phyloP scores from a whole-genome alignment of 2,329 filamentous ascomycete species.

The Trichoderma koningii region DNA sequence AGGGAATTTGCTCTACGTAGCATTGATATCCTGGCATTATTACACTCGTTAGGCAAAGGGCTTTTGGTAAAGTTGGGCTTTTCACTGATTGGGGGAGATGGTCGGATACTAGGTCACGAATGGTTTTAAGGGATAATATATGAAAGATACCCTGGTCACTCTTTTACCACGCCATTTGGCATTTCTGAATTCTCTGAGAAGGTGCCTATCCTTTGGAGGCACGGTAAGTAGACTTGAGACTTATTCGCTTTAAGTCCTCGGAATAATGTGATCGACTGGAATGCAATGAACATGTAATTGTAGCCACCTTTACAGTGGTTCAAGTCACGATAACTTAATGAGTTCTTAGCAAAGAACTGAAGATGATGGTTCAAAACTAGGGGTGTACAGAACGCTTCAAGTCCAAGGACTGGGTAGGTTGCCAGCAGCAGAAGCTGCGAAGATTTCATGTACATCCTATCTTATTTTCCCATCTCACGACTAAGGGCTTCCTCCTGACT shows the following conservation, averaged over 20 bases:
- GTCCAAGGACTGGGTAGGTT: too few species aligned
- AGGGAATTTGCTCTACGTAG: background rate
- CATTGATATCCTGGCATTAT: background rate
- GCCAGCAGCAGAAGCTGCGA: too few species aligned
- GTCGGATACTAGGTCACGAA: background rate
- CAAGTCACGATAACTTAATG: too few species aligned
- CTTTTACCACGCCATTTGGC: background rate
- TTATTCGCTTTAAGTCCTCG: too few species aligned
- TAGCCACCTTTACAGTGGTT: too few species aligned
- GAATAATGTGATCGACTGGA: too few species aligned
- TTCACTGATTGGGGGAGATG: background rate
- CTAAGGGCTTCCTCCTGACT: background rate
- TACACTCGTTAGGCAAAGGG: constrained; percentile 3
- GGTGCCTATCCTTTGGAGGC: too few species aligned
- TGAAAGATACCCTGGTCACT: constrained; percentile 14
- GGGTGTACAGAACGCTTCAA: too few species aligned
- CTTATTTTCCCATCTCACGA: background rate
- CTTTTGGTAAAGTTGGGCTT: background rate
- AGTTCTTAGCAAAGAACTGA: too few species aligned
- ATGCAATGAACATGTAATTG: too few species aligned
- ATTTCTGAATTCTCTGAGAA: background rate
- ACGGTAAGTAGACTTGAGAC: too few species aligned
- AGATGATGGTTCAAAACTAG: too few species aligned
- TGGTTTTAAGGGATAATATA: background rate
- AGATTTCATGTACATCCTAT: background rate